Conservation (phyloP, 176 grass and related monocot genomes). For the Rhipidocladum racemiflorum region DNA sequence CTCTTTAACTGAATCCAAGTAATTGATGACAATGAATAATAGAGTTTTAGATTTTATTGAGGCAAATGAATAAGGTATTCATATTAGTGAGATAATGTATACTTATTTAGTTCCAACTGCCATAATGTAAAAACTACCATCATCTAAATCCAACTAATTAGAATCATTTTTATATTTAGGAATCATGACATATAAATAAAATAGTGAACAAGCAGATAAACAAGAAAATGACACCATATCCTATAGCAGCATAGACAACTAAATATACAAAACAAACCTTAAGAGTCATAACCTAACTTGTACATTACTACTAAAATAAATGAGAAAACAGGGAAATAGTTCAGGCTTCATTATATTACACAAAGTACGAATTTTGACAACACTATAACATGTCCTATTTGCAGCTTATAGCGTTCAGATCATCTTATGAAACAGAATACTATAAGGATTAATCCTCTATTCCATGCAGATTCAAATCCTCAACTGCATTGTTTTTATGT, state of each 20-base stretch:
- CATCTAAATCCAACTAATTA: neutral
- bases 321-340: neutral
- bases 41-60: neutral
- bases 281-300: neutral
- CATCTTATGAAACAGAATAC: neutral
- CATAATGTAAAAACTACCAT: neutral
- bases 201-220: neutral
- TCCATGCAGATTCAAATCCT: too few relatives aligned
- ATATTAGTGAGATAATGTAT: conserved; percentile 3
- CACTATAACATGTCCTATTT: neutral
- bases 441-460: too few relatives aligned
- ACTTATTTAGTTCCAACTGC: neutral
- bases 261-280: neutral
- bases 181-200: neutral
- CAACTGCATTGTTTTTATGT: too few relatives aligned
- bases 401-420: neutral
- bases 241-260: neutral
- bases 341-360: neutral
- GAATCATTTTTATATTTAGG: neutral
- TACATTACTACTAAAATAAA: neutral
- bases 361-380: neutral
- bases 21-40: neutral
- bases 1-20: neutral
- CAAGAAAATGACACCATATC: neutral
- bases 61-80: neutral